Conservation (phyloP, 495 filamentous ascomycete genomes). For the Cercophora sp. region DNA sequence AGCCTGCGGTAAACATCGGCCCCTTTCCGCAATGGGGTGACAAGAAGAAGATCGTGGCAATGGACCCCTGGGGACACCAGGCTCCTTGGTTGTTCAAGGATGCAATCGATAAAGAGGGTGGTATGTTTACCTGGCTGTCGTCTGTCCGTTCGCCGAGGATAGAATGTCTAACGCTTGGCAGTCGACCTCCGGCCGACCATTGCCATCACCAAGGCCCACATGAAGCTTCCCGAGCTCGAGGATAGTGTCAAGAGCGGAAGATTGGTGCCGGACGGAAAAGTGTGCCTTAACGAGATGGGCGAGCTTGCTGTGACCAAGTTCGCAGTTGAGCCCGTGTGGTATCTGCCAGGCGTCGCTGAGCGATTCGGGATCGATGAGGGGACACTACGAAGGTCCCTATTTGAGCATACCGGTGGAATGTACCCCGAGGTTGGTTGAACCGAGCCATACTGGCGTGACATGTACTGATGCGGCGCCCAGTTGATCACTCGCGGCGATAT, state of each 20-base stretch:
- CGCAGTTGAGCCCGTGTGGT: constrained; percentile 94
- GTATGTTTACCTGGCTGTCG: constrained; percentile 21
- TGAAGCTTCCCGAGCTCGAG: constrained; percentile 92
- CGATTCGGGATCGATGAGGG: constrained; percentile 94
- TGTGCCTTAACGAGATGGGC: constrained; percentile 76
- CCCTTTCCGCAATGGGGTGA: constrained; percentile 88
- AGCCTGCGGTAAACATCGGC: constrained; percentile 83
- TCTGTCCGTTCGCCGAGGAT: not conserved
- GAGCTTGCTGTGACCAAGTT: constrained; percentile 96
- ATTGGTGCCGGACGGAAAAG: constrained; percentile 82
- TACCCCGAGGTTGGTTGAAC: constrained; percentile 63
- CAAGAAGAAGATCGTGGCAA: constrained; percentile 91
- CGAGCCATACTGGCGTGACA: not conserved
- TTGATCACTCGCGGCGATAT: constrained; percentile 90
- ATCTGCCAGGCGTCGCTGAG: constrained; percentile 90
- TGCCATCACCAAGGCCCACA: constrained; percentile 89
- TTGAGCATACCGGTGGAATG: constrained; percentile 92
- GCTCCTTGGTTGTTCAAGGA: constrained; percentile 76
- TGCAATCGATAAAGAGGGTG: constrained; percentile 60
- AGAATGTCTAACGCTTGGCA: constrained; percentile 15
- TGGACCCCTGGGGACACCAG: constrained; percentile 92
- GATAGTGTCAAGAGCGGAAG: constrained; percentile 76
- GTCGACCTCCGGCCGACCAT: constrained; percentile 93
- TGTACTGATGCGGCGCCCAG: constrained; percentile 30
- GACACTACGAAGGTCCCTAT: constrained; percentile 76